phyloP scores from a whole-genome alignment of 2,329 filamentous ascomycete genomes.

The Penicillium olsonii region DNA sequence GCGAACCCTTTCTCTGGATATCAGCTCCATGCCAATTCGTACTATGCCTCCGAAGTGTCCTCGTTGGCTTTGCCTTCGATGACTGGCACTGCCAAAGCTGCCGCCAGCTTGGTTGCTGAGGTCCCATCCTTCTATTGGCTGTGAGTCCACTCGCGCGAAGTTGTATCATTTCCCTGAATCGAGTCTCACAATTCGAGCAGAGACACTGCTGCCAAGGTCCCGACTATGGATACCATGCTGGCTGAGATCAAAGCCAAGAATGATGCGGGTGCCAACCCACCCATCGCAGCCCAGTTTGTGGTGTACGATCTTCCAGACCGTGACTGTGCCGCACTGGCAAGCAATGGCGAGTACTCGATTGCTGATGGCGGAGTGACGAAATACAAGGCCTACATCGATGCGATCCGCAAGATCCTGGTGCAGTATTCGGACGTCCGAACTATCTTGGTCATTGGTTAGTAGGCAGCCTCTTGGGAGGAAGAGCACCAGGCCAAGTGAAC shows the following conservation, averaged over 20 bases:
- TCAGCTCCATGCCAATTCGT: slow-evolving; percentile 54
- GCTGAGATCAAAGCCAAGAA: slow-evolving; percentile 52
- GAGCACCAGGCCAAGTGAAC: neutral
- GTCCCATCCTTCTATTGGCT: slow-evolving; percentile 57
- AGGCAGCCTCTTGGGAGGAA: neutral
- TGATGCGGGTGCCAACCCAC: slow-evolving; percentile 49
- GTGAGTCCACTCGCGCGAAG: slow-evolving; percentile 34
- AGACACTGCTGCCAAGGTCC: slow-evolving; percentile 53
- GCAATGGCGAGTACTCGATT: slow-evolving; percentile 63
- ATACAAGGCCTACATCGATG: slow-evolving; percentile 58
- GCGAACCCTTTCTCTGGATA: slow-evolving; percentile 57
- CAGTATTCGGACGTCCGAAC: slow-evolving; percentile 56
- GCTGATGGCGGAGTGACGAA: slow-evolving; percentile 53
- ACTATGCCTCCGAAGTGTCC: slow-evolving; percentile 56
- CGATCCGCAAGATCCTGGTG: slow-evolving; percentile 55
- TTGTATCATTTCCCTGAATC: no score
- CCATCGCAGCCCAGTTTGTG: slow-evolving; percentile 55
- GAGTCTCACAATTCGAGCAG: slow-evolving; percentile 18
- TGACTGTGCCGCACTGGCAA: slow-evolving; percentile 64
- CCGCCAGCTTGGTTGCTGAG: slow-evolving; percentile 50
- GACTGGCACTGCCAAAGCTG: slow-evolving; percentile 56
- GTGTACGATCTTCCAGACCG: slow-evolving; percentile 66
- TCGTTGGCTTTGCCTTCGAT: slow-evolving; percentile 63
- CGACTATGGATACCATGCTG: slow-evolving; percentile 50
- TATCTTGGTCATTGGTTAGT: slow-evolving; percentile 52